phyloP scores from a whole-genome alignment of 2,329 filamentous ascomycete species.

The Parastagonospora nodorum region DNA sequence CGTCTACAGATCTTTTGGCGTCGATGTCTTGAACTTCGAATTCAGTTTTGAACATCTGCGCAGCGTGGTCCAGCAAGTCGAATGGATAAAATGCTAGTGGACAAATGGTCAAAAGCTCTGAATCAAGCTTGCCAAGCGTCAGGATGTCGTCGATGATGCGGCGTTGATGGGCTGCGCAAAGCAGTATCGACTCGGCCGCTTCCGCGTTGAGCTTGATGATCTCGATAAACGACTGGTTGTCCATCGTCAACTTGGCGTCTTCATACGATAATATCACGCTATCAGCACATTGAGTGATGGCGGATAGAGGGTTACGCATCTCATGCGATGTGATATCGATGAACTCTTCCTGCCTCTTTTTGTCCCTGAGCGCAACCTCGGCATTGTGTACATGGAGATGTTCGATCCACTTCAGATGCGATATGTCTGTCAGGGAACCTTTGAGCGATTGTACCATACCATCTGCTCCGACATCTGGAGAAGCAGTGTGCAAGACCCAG shows the following conservation, averaged over 20 bases:
- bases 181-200: constrained; percentile 28
- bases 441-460: constrained; percentile 20
- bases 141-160: constrained; percentile 34
- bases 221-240: constrained; percentile 11
- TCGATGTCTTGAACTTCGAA: constrained; percentile 16
- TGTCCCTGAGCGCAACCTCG: constrained; percentile 16
- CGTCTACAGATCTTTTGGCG: constrained; percentile 12
- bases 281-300: constrained; percentile 34
- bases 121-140: constrained; percentile 25
- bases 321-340: constrained; percentile 35
- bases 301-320: constrained; percentile 37
- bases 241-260: constrained; percentile 14
- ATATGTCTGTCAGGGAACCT: constrained; percentile 41
- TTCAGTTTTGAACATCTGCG: constrained; percentile 31
- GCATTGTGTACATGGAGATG: constrained; percentile 12
- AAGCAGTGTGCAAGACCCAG: constrained; percentile 10
- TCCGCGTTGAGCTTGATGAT: constrained; percentile 18
- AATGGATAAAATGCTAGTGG: constrained; percentile 21
- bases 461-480: neutral
- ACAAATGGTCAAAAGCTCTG: constrained; percentile 25
- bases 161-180: constrained; percentile 37
- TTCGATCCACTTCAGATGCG: constrained; percentile 39
- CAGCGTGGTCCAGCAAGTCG: constrained; percentile 18
- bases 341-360: constrained; percentile 30
- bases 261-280: constrained; percentile 14